Evolutionary conservation across 495 filamentous ascomycete genomes (phyloP).

Genomic region (Neurospora hispaniola): DNA sequence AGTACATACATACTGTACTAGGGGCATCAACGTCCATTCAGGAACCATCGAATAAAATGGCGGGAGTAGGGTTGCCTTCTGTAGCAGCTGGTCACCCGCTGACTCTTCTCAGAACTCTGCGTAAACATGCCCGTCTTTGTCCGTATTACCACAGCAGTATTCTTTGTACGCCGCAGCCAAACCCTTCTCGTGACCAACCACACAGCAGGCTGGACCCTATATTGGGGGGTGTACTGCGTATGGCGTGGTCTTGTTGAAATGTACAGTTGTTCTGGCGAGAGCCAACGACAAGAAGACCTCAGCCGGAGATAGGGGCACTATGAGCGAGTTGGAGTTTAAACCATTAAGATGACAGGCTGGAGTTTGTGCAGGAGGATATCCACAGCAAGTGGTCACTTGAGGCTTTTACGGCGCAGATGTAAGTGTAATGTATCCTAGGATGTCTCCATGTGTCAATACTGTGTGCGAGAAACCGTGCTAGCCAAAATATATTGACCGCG

Average conservation of each 20-base stretch:
- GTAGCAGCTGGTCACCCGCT: neutral
- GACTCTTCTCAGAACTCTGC: neutral
- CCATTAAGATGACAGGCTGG: neutral
- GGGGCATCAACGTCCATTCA: neutral
- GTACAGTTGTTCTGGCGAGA: neutral
- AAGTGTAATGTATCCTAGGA: neutral
- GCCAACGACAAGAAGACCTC: neutral
- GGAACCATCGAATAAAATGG: neutral
- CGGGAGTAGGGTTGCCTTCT: neutral
- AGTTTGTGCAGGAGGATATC: neutral
- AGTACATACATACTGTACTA: too few species aligned
- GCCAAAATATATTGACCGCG: neutral
- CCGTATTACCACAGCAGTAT: neutral
- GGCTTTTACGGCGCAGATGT: neutral
- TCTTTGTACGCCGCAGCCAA: neutral
- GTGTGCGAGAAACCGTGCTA: neutral
- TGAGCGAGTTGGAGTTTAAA: neutral
- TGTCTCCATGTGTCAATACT: neutral
- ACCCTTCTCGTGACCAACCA: neutral
- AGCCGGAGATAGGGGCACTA: neutral
- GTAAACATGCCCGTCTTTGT: neutral
- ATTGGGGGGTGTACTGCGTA: neutral
- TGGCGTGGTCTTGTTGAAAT: neutral
- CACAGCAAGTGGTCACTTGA: neutral
- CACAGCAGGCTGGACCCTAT: neutral